Conservation (phyloP, 2,329 filamentous ascomycete species). For the Colletotrichum salicis region DNA sequence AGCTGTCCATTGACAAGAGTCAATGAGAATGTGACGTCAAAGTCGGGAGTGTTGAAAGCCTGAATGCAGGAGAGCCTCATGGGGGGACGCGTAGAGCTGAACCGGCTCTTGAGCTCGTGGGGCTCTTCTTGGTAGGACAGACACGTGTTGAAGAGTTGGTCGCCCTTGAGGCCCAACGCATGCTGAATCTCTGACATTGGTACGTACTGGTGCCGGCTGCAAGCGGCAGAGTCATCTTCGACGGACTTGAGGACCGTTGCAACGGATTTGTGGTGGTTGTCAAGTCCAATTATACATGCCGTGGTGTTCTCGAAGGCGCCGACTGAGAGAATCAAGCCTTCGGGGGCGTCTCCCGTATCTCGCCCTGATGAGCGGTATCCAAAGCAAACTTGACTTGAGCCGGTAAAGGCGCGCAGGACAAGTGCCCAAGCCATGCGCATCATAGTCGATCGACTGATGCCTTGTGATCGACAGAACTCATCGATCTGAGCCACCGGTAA, state of each 20-base stretch:
- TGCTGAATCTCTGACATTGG: conserved; percentile 60
- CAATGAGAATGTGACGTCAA: conserved; percentile 58
- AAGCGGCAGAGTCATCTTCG: conserved; percentile 44
- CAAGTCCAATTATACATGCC: conserved; percentile 48
- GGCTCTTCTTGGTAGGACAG: conserved; percentile 58
- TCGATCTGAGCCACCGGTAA: conserved; percentile 53
- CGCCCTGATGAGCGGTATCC: conserved; percentile 61
- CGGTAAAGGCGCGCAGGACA: conserved; percentile 64
- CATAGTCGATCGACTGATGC: conserved; percentile 59
- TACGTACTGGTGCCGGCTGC: conserved; percentile 55
- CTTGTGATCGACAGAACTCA: conserved; percentile 52
- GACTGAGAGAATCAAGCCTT: conserved; percentile 53
- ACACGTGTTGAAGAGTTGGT: conserved; percentile 62
- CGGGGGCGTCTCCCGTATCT: conserved; percentile 53
- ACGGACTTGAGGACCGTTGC: conserved; percentile 44
- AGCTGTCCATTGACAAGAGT: conserved; percentile 54
- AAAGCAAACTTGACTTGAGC: conserved; percentile 63
- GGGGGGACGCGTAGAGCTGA: conserved; percentile 40
- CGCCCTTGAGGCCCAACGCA: conserved; percentile 53
- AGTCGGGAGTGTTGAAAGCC: conserved; percentile 56
- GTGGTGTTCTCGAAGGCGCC: conserved; percentile 58
- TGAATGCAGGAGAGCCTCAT: conserved; percentile 48
- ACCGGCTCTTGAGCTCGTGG: conserved; percentile 47
- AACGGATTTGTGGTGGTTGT: conserved; percentile 45
- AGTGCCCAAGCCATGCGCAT: conserved; percentile 71